Evolutionary conservation across 2,329 filamentous ascomycete species (phyloP).

Genomic region (Penicillium freii): DNA sequence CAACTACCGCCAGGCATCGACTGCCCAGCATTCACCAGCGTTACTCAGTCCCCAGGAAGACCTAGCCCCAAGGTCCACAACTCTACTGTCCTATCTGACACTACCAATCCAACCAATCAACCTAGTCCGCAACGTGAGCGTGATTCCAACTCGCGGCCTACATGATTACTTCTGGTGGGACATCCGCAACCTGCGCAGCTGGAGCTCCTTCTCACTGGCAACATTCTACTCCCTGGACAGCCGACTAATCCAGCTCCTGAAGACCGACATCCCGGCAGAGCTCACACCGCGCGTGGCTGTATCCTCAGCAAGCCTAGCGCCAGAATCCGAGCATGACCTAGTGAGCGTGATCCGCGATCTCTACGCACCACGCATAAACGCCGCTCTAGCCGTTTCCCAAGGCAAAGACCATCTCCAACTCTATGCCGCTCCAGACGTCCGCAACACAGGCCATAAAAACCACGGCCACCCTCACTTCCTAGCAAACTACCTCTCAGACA

Average conservation of each 20-base stretch:
- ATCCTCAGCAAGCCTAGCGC: conserved; percentile 57
- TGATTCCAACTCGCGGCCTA: conserved; percentile 63
- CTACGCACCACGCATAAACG: conserved; percentile 84
- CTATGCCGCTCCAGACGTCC: conserved; percentile 41
- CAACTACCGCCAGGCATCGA: conserved; percentile 23
- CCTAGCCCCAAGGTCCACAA: conserved; percentile 54
- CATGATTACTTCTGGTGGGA: conserved; percentile 95
- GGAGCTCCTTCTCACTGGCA: conserved; percentile 73
- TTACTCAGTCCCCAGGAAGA: conserved; percentile 28
- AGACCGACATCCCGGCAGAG: conserved; percentile 59
- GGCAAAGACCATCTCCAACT: conserved; percentile 58
- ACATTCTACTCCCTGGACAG: conserved; percentile 68
- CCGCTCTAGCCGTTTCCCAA: conserved; percentile 74
- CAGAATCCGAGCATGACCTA: conserved; percentile 75
- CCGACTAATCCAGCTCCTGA: conserved; percentile 69
- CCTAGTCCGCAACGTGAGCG: conserved; percentile 75
- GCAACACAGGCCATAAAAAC: conserved; percentile 37
- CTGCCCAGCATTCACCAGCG: conserved; percentile 26
- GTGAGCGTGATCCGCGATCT: conserved; percentile 72
- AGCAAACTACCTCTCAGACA: conserved; percentile 54
- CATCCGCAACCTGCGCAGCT: conserved; percentile 78
- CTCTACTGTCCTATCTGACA: conserved; percentile 74
- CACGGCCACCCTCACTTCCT: conserved; percentile 52
- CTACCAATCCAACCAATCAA: conserved; percentile 76
- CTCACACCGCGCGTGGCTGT: conserved; percentile 34